Conservation (phyloP, 2,329 filamentous ascomycete species). For the Coniochaeta ligniaria region DNA sequence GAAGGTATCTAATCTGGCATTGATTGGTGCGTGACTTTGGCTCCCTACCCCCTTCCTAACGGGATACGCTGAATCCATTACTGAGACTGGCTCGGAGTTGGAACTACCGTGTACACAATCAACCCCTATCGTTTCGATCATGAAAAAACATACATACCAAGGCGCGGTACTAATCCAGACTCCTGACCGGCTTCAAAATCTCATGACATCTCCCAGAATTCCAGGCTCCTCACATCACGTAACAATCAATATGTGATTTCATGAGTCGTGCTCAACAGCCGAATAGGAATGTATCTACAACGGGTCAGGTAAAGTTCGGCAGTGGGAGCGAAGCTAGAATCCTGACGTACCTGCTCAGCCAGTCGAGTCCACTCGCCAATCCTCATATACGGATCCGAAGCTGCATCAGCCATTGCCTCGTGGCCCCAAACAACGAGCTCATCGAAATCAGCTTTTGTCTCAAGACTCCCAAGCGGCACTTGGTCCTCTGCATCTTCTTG, state of each 20-base stretch:
- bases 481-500: conserved; percentile 35
- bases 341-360: conserved; percentile 35
- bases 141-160: no score
- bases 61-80: no score
- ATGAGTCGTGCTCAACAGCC: background rate
- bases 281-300: conserved; percentile 26
- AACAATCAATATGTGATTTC: background rate
- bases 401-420: conserved; percentile 55
- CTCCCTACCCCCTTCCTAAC: no score
- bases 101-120: no score
- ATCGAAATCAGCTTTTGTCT: conserved; percentile 63
- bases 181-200: background rate
- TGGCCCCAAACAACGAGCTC: conserved; percentile 80
- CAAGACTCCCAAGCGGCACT: conserved; percentile 47
- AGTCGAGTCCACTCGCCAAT: conserved; percentile 76
- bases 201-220: background rate
- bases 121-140: no score
- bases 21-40: no score
- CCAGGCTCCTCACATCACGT: background rate
- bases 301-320: conserved; percentile 36
- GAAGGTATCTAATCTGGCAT: no score
- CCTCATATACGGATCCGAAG: conserved; percentile 63
- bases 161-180: no score
- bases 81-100: no score
- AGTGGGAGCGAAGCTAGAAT: background rate